phyloP scores from a whole-genome alignment of 805 yeast species.

The Monosporozyma aerobia region DNA sequence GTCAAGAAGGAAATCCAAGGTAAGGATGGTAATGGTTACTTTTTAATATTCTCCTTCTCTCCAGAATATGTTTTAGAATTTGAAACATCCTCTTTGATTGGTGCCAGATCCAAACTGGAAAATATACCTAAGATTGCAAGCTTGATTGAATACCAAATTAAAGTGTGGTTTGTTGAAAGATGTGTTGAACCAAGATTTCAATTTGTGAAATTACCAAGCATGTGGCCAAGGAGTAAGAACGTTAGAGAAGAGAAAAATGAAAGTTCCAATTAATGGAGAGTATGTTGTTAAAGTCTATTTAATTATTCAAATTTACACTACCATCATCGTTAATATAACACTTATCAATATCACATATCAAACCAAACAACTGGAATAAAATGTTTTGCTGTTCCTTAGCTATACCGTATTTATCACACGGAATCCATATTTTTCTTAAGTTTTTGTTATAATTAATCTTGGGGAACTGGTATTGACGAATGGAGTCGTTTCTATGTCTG shows the following conservation, averaged over 20 bases:
- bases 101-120: slow-evolving; percentile 84
- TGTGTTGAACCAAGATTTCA: slow-evolving; percentile 93
- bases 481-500: not conserved
- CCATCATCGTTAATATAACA: slow-evolving; percentile 12
- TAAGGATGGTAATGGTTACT: slow-evolving; percentile 41
- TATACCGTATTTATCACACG: slow-evolving; percentile 33
- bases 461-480: slow-evolving; percentile 3
- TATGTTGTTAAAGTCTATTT: not conserved
- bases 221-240: slow-evolving; percentile 70
- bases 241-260: slow-evolving; percentile 35
- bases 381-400: slow-evolving; percentile 17
- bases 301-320: slow-evolving; percentile 6
- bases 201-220: slow-evolving; percentile 70
- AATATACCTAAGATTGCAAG: slow-evolving; percentile 88
- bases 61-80: slow-evolving; percentile 89
- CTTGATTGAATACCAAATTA: slow-evolving; percentile 68
- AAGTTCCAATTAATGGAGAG: not conserved
- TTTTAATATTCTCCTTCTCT: slow-evolving; percentile 78
- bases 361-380: slow-evolving; percentile 10
- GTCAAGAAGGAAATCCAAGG: not conserved
- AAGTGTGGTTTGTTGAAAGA: slow-evolving; percentile 85
- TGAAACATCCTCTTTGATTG: slow-evolving; percentile 79
- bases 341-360: slow-evolving; percentile 8
- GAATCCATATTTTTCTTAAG: slow-evolving; percentile 33
- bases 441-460: slow-evolving; percentile 3